Evolutionary conservation across 75 land plant species (phyloP).

Genomic region (Cupressus sempervirens): DNA sequence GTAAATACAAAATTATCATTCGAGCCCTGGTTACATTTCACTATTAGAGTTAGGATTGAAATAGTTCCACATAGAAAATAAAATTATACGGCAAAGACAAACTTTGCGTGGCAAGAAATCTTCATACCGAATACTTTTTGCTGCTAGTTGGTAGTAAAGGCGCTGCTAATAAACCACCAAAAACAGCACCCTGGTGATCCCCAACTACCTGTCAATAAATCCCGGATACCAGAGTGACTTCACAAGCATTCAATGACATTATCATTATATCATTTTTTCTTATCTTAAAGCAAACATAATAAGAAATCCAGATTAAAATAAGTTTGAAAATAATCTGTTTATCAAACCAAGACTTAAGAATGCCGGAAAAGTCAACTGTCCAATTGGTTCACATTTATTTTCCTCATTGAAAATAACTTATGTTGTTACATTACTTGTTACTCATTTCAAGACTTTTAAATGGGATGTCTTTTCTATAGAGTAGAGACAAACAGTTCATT

Average conservation of each 20-base stretch:
- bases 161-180: conserved; percentile 85
- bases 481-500: neutral
- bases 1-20: conserved; percentile 84
- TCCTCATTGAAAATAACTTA: neutral
- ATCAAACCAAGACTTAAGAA: neutral
- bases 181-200: conserved; percentile 72
- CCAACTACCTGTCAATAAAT: conserved; percentile 55
- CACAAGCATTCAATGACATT: neutral
- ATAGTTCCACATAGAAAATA: neutral
- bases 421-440: neutral
- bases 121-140: conserved; percentile 71
- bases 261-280: neutral
- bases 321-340: neutral
- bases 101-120: neutral
- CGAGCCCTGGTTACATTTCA: conserved; percentile 51
- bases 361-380: neutral
- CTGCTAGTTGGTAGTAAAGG: conserved; percentile 62
- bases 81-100: neutral
- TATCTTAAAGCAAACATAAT: neutral
- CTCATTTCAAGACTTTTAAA: neutral
- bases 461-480: neutral
- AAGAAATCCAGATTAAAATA: neutral
- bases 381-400: neutral
- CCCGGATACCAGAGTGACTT: neutral
- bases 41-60: neutral